Base-by-base conservation (phyloP, 2,329 filamentous ascomycete species). In the Cordyceps pruinosa region DNA sequence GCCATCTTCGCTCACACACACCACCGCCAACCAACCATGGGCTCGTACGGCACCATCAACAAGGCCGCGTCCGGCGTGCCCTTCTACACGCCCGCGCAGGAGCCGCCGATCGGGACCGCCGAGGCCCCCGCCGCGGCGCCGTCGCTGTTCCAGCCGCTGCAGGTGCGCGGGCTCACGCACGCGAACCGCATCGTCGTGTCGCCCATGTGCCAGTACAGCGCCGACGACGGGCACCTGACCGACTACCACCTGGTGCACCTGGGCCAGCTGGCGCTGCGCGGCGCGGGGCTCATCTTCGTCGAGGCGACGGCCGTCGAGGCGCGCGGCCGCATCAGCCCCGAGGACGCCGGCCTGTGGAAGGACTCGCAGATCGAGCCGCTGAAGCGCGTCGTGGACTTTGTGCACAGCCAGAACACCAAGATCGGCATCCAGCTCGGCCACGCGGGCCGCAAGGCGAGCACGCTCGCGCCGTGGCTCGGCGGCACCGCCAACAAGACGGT, bases 231-330 rank as follows among this genome's bases (percentile, higher is more conserved):
- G 39, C 87, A 93, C 70, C 76, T 87, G 61, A 92, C 88, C 2
- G 80, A 88, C 68, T 96, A 85, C 81, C 90, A 96, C 70, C 75
- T 93, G 50, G 85, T 90, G 17, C 91, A 96, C 66, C 77, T 93
- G 26, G 89, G 90, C 57, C 86, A 89, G 60, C 91, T 91, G 63
- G 81, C 89, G 23, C 78, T 87, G 58, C 84, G 87, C 57, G 92
- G 92, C 13, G 86, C 88, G 0, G 88, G 83, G 2, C 75, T 96
- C 19, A 75, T 87, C 49, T 82, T 91, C 59, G 77, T 92, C 58
- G 92, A 96, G 74, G 90, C 91, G 26, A 91, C 89, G 1, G 77
- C 85, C 32, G 88, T 96, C 0, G 77, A 82, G 10, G 73, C 89
- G 6, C 84, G 92, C 63, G 91, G 91, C 28, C 83, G 92, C 56